Conservation (phyloP, 176 grass and related monocot species). For the Saccharum officinarum region DNA sequence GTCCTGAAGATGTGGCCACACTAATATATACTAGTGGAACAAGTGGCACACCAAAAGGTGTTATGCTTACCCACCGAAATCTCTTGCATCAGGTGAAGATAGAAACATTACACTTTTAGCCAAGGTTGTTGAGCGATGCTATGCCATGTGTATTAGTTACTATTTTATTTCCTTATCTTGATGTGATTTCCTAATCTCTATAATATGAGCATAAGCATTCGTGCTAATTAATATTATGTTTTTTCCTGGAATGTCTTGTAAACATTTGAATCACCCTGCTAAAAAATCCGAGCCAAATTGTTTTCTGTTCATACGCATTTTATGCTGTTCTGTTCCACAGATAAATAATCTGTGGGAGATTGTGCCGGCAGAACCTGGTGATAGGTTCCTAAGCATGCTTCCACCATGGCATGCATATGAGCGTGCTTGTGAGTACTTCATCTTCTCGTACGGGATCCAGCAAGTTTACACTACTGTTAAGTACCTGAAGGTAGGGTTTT, state of each 20-base stretch:
- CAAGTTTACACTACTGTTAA: slow-evolving; percentile 97
- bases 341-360: slow-evolving; percentile 90
- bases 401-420: slow-evolving; percentile 98
- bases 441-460: slow-evolving; percentile 73
- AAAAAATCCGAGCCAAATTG: not conserved
- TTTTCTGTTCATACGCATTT: slow-evolving; percentile 15
- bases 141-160: not conserved
- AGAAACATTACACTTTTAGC: slow-evolving; percentile 8
- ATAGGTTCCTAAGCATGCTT: slow-evolving; percentile 96
- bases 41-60: slow-evolving; percentile 85
- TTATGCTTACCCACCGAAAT: slow-evolving; percentile 94
- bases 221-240: not conserved
- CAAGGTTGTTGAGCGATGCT: not conserved
- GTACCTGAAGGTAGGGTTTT: slow-evolving; percentile 66
- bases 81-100: slow-evolving; percentile 87
- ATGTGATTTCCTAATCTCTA: slow-evolving; percentile 22
- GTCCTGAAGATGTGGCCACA: slow-evolving; percentile 81
- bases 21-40: slow-evolving; percentile 99
- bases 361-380: slow-evolving; percentile 73
- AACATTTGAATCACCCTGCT: not conserved
- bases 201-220: not conserved
- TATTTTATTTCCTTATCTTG: slow-evolving; percentile 17
- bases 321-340: slow-evolving; percentile 45
- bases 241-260: not conserved
- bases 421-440: slow-evolving; percentile 87